Percentiles rank a stretch among this genome's conserved stretches.
Conservation (phyloP, 2,329 filamentous ascomycete species). For the Orbilia blumenaviensis region DNA sequence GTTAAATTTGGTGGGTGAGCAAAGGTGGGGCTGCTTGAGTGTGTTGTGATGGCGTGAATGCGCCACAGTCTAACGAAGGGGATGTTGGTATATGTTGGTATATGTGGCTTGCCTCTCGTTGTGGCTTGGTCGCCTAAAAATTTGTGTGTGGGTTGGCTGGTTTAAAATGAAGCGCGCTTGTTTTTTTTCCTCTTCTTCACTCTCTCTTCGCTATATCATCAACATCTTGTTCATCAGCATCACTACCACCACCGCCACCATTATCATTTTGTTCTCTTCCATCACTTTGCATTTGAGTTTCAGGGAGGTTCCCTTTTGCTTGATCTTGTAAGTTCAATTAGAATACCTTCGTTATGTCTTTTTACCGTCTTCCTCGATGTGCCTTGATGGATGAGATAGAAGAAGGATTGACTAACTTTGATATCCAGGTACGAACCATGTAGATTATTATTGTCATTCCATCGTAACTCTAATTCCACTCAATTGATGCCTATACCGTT, state of each 20-base stretch:
- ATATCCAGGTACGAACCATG: neutral
- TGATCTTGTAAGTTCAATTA: neutral
- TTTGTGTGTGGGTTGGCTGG: conserved; percentile 28
- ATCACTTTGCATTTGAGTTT: neutral
- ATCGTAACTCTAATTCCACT: neutral
- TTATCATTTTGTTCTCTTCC: neutral
- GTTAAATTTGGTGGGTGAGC: conserved; percentile 17
- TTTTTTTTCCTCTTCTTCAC: neutral
- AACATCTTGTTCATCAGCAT: neutral
- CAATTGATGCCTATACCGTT: neutral
- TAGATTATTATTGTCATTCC: neutral
- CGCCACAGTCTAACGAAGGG: conserved; percentile 6
- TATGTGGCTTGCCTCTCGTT: neutral
- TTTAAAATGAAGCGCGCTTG: conserved; percentile 42
- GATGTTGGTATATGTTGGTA: too few relatives aligned
- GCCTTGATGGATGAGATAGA: neutral
- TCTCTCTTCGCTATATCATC: neutral
- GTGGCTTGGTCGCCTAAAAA: conserved; percentile 36
- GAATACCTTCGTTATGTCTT: neutral
- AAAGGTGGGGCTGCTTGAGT: conserved; percentile 39
- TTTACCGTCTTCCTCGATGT: neutral
- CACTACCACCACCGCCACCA: too few relatives aligned
- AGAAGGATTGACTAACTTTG: neutral
- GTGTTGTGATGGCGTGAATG: neutral
- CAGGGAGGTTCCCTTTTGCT: neutral